Evolutionary conservation across 177 flowering plant genomes (phyloP), one percentile per base, ranked within the genome.

Genomic region (Vitis hybrid): DNA sequence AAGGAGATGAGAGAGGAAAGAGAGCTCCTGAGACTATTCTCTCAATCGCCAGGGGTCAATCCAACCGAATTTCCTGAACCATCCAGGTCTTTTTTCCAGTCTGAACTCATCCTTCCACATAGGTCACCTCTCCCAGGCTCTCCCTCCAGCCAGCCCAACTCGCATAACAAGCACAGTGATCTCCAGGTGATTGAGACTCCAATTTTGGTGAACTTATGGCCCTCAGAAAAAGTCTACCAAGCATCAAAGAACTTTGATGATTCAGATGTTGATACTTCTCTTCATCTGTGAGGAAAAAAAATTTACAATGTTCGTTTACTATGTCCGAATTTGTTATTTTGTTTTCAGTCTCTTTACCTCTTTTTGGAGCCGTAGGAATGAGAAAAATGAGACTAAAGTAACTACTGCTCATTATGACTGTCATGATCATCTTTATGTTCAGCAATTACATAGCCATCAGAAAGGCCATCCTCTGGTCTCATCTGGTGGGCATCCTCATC

Each of bases 211-310:
- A 78, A 76, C 67, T 49, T 76, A 70, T 59, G 78, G 79, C 70
- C 79, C 13, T 56, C 33, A 57, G 78, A 78, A n/a, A 74, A 64
- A 71, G 62, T 61, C 38, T 56, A 60, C 65, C 74, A 66, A n/a
- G 53, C 75, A 44, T 62, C 79, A 62, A 68, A 69, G 38, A 68
- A 54, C 71, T 59, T 62, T 50, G 79, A 85, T 53, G 88, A 78
- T 59, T 59, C 88, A 62, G 88, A 86, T 33, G 84, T 87, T 33
- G 91, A 89, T 62, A 86, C 94, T 33, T 85, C 91, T 76, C 90
- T 87, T 77, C 92, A 82, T 82, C 86, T 85, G 75, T 88, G 81
- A 79, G 73, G 79, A 71, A 15, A 50, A 15, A 18, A 38, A 3
- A 66, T 67, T 60, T 64, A 66, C 57, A 78, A 70, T 73, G 73